A percentile compares a stretch with the other conserved stretches of the same genome.
Evolutionary conservation across 2,329 filamentous ascomycete species (phyloP).

Genomic region (Fusarium nurragi): DNA sequence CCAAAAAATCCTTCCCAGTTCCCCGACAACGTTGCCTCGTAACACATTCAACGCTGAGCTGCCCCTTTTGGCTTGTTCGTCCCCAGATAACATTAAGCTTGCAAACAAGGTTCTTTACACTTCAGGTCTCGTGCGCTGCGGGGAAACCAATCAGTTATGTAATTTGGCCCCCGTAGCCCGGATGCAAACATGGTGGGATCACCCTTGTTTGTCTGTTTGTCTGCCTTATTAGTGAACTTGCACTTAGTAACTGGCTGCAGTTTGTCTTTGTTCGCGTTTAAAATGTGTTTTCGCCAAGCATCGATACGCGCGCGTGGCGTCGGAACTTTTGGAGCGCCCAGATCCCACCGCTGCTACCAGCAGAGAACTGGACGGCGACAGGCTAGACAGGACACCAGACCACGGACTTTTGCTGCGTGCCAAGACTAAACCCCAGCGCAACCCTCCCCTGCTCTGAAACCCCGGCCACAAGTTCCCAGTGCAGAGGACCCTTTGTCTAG

Average conservation of each 20-base stretch:
- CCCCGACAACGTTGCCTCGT: slow-evolving; percentile 13
- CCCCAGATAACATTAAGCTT: slow-evolving; percentile 18
- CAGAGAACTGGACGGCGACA: too few species aligned
- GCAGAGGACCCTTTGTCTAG: slow-evolving; percentile 37
- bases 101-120: slow-evolving; percentile 10
- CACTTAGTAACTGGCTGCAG: background rate
- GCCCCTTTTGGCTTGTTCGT: slow-evolving; percentile 9
- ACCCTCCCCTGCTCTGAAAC: slow-evolving; percentile 11
- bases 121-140: slow-evolving; percentile 6
- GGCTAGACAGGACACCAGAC: background rate
- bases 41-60: slow-evolving; percentile 14
- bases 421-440: slow-evolving; percentile 9
- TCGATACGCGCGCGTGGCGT: slow-evolving; percentile 16
- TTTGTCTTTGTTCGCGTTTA: slow-evolving; percentile 1
- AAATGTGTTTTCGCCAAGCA: slow-evolving; percentile 3
- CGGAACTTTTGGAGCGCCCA: slow-evolving; percentile 29
- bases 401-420: slow-evolving; percentile 29
- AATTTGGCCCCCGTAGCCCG: background rate
- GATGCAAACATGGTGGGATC: too few species aligned
- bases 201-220: too few species aligned
- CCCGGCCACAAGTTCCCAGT: slow-evolving; percentile 15
- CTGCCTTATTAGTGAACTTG: too few species aligned
- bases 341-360: background rate
- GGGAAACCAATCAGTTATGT: slow-evolving; percentile 16
- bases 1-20: background rate